These are phyloP conservation scores for Aspergillus udagawae DNA, from an alignment of 2,329 filamentous ascomycete species.

Conservation along the genomic window DNA sequence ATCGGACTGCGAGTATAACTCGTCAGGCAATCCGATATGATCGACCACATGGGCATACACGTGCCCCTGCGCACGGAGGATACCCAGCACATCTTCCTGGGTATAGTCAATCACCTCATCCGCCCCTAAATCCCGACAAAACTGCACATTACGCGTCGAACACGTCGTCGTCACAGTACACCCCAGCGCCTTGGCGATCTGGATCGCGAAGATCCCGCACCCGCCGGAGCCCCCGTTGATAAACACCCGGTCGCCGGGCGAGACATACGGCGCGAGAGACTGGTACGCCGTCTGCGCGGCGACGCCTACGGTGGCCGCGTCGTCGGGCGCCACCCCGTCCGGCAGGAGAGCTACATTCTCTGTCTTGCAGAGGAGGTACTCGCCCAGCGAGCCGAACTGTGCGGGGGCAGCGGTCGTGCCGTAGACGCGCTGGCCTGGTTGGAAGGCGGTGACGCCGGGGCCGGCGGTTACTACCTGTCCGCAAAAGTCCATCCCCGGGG, in stretches of 20 bases:
- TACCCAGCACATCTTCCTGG: conserved; percentile 43
- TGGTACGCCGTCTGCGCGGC: conserved; percentile 50
- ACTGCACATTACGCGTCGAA: conserved; percentile 53
- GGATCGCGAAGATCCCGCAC: conserved; percentile 57
- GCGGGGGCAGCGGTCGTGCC: conserved; percentile 32
- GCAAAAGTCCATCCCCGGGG: conserved; percentile 50
- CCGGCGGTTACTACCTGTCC: conserved; percentile 42
- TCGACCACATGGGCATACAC: conserved; percentile 56
- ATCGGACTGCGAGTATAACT: conserved; percentile 53
- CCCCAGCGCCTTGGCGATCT: conserved; percentile 59
- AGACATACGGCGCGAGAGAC: conserved; percentile 45
- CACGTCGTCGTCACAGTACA: conserved; percentile 58
- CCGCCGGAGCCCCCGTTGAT: conserved; percentile 64
- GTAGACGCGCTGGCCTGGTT: conserved; percentile 45
- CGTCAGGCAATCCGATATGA: conserved; percentile 49
- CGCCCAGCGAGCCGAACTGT: conserved; percentile 41
- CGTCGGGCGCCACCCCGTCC: conserved; percentile 37
- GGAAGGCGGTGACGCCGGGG: conserved; percentile 26
- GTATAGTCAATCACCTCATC: conserved; percentile 63
- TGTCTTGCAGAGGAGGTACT: conserved; percentile 39
- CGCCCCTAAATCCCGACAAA: conserved; percentile 58
- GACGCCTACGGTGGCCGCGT: conserved; percentile 44
- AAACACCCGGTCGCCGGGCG: conserved; percentile 55
- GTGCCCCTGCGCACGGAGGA: conserved; percentile 45
- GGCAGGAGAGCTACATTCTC: conserved; percentile 40